Evolutionary conservation across 1,284 basidiomycete species (phyloP).

Genomic region (Cystobasidiaceae sp.): DNA sequence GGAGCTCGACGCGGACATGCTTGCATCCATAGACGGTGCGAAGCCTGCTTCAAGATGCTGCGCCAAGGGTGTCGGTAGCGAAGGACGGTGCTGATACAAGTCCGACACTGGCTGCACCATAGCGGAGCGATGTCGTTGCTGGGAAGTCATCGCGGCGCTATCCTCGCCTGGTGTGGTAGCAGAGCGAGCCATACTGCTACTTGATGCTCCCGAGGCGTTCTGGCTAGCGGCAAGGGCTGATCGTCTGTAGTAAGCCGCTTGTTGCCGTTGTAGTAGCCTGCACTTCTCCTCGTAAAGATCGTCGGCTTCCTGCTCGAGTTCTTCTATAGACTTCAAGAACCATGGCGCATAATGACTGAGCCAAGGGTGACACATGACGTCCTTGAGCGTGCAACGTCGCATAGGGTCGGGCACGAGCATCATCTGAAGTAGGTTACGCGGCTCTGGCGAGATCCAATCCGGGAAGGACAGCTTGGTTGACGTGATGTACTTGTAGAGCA

Average conservation of each 20-base stretch:
- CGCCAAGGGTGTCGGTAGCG: no score
- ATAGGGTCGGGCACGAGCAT: slow-evolving; percentile 84
- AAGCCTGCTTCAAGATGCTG: no score
- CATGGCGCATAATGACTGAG: slow-evolving; percentile 60
- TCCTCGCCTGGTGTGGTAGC: slow-evolving; percentile 22
- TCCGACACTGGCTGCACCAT: slow-evolving; percentile 48
- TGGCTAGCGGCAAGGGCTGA: neutral
- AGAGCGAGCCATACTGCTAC: slow-evolving; percentile 14
- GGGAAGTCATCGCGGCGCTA: slow-evolving; percentile 6
- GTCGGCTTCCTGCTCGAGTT: slow-evolving; percentile 71
- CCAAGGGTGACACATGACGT: slow-evolving; percentile 80
- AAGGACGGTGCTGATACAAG: no score
- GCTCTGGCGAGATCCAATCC: slow-evolving; percentile 77
- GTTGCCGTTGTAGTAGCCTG: slow-evolving; percentile 25
- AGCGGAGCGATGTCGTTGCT: slow-evolving; percentile 47
- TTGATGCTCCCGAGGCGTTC: neutral
- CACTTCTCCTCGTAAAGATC: slow-evolving; percentile 28
- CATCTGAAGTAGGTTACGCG: slow-evolving; percentile 64
- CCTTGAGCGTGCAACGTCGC: slow-evolving; percentile 64
- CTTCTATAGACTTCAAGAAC: slow-evolving; percentile 67
- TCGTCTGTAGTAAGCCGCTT: slow-evolving; percentile 19
- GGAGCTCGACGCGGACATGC: neutral
- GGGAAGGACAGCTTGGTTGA: slow-evolving; percentile 92
- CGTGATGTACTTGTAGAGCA: slow-evolving; percentile 99
- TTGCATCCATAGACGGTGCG: no score